These are phyloP conservation scores for Stemphylium lycopersici DNA, from an alignment of 2,329 filamentous ascomycete species.

Conservation along the genomic window DNA sequence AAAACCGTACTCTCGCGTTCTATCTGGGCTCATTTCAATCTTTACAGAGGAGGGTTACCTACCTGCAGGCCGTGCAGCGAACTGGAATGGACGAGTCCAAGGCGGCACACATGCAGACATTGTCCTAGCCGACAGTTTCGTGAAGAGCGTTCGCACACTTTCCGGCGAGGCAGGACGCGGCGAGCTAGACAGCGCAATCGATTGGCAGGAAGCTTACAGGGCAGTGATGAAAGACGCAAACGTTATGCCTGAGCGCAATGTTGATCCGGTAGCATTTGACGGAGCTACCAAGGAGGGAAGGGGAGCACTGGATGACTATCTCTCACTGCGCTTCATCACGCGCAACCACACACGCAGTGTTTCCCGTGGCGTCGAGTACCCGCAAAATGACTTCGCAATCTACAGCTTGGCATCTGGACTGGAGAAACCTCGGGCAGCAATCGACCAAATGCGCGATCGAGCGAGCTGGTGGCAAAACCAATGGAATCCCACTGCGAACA, in stretches of 20 bases:
- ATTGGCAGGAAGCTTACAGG: constrained; percentile 42
- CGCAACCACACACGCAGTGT: constrained; percentile 40
- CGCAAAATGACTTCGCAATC: constrained; percentile 58
- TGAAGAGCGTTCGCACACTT: constrained; percentile 34
- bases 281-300: constrained; percentile 36
- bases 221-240: constrained; percentile 47
- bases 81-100: constrained; percentile 45
- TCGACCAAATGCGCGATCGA: constrained; percentile 59
- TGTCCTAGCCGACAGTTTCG: constrained; percentile 38
- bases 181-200: constrained; percentile 24
- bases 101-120: constrained; percentile 47
- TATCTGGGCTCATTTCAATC: constrained; percentile 21
- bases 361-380: constrained; percentile 44
- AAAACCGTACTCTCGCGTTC: constrained; percentile 10
- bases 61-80: constrained; percentile 43
- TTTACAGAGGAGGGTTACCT: constrained; percentile 40
- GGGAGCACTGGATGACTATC: constrained; percentile 30
- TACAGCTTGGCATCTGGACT: constrained; percentile 64
- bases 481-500: constrained; percentile 51
- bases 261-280: constrained; percentile 31
- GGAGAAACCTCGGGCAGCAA: constrained; percentile 57
- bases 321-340: constrained; percentile 44
- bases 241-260: constrained; percentile 36
- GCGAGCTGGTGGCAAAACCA: constrained; percentile 70
- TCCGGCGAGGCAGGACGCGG: constrained; percentile 4